Percentiles rank a stretch among this genome's conserved stretches.
Evolutionary conservation across 345 rosid species (phyloP).

Genomic region (Acer yangbiense): DNA sequence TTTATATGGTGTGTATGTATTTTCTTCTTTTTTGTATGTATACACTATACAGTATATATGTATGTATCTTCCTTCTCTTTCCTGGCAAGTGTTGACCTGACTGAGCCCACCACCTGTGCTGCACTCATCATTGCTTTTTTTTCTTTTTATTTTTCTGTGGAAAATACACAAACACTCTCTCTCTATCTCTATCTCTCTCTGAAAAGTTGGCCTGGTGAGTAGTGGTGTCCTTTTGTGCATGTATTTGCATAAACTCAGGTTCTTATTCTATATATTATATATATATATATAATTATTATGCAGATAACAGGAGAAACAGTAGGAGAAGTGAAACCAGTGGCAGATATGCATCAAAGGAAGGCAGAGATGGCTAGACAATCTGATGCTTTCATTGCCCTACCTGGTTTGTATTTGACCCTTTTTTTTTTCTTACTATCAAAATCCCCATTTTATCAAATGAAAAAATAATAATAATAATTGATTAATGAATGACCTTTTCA

Average conservation of each 20-base stretch:
- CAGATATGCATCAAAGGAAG: slow-evolving; percentile 85
- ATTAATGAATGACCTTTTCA: background rate
- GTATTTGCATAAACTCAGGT: slow-evolving; percentile 11
- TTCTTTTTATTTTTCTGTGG: background rate
- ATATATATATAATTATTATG: slow-evolving; percentile 17
- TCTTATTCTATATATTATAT: background rate
- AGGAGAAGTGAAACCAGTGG: slow-evolving; percentile 80
- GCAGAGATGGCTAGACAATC: slow-evolving; percentile 83
- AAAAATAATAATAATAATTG: too few species aligned
- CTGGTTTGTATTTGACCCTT: slow-evolving; percentile 44
- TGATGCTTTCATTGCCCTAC: slow-evolving; percentile 81
- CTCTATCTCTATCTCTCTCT: background rate
- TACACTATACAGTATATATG: slow-evolving; percentile 1
- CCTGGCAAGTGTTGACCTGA: background rate
- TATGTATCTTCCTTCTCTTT: slow-evolving; percentile 3
- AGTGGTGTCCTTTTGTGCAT: slow-evolving; percentile 9
- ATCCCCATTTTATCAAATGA: background rate
- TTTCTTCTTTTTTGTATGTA: too few species aligned
- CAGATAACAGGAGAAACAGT: slow-evolving; percentile 80
- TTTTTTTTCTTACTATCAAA: background rate
- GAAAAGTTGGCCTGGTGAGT: slow-evolving; percentile 2
- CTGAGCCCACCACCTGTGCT: slow-evolving; percentile 37
- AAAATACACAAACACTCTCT: background rate
- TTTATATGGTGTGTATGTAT: background rate
- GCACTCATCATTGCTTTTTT: slow-evolving; percentile 30